phyloP scores from a whole-genome alignment of 2,329 filamentous ascomycete genomes.

The Bipolaris oryzae region DNA sequence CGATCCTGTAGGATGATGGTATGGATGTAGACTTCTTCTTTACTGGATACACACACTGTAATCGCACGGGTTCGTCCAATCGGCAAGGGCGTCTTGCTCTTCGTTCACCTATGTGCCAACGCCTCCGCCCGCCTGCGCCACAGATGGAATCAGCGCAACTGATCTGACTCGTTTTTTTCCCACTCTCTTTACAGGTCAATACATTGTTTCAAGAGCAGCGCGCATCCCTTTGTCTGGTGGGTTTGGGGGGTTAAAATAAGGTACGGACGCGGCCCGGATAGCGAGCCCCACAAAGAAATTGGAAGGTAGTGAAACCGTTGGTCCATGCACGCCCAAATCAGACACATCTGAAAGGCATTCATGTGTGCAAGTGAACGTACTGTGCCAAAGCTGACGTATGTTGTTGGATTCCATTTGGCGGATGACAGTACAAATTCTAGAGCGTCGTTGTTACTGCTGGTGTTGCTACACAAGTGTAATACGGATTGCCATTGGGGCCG shows the following conservation, averaged over 20 bases:
- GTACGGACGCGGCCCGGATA: slow-evolving; percentile 16
- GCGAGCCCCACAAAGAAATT: slow-evolving; percentile 11
- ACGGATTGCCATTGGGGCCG: slow-evolving; percentile 4
- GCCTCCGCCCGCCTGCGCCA: slow-evolving; percentile 2
- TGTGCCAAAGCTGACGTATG: background rate
- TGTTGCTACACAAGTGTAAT: background rate
- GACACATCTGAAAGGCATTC: slow-evolving; percentile 2
- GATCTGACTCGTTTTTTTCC: background rate
- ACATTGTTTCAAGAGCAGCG: slow-evolving; percentile 1
- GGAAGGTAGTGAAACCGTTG: slow-evolving; percentile 11
- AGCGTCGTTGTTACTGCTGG: background rate
- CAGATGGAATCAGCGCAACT: slow-evolving; percentile 7
- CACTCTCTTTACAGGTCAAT: background rate
- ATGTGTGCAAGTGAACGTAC: background rate
- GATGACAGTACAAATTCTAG: background rate
- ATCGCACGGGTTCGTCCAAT: background rate
- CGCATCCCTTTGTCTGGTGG: background rate
- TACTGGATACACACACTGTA: background rate
- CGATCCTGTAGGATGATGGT: background rate
- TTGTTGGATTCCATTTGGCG: background rate
- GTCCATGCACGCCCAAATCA: slow-evolving; percentile 9
- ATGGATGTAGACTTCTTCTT: background rate
- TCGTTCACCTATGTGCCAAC: slow-evolving; percentile 2
- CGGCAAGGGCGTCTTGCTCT: background rate
- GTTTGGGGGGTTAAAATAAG: slow-evolving; percentile 14